Base-by-base conservation (phyloP, 139 green algal genomes). In the Chloropicon primus region DNA sequence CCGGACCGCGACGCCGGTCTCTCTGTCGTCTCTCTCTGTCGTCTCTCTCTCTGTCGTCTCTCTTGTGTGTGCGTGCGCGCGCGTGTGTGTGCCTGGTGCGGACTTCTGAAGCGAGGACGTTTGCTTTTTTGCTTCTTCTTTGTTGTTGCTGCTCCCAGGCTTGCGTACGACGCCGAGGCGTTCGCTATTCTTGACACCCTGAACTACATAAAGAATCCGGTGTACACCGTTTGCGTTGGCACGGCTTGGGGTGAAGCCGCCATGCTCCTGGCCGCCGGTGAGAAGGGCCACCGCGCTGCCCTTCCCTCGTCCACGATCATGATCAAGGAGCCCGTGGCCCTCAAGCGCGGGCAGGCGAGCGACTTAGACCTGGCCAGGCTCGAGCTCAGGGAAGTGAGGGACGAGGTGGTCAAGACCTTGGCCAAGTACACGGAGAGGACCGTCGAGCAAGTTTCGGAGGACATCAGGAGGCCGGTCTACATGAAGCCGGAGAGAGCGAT, bases 111-210 rank as follows among this genome's bases (percentile, higher is more conserved):
- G n/a, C n/a, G n/a, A n/a, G n/a, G n/a, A n/a, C n/a, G 41, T 62
- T 62, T 17, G 5, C 41, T 62, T 62, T 62, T 17, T 17, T 62
- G 5, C 41, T 17, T 62, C 41, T 62, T 62, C 41, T 62, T 62
- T 5, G 5, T 17, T 62, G 10, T 17, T 17, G 17, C 41, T 5
- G 5, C 41, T 17, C 41, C 41, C 41, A 98, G 96, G 88, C 90
- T 96, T 23, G 95, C 94, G 2, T 98, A 98, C 76, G 95, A 99
- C 86, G 85, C 93, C 23, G 95, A 99, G 79, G 94, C 95, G 0
- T 96, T 99, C 82, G 93, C 95, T 22, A 97, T 99, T 81, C 98
- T 98, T 79, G 90, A 96, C 86, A 97, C 94, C 24, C 97, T 99
- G 91, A 84, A 84, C 75, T 78, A 78, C 76, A 71, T 97, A 93